These are phyloP conservation scores for Colletotrichum cuscutae DNA, from an alignment of 2,329 filamentous ascomycete species.

Conservation along the genomic window DNA sequence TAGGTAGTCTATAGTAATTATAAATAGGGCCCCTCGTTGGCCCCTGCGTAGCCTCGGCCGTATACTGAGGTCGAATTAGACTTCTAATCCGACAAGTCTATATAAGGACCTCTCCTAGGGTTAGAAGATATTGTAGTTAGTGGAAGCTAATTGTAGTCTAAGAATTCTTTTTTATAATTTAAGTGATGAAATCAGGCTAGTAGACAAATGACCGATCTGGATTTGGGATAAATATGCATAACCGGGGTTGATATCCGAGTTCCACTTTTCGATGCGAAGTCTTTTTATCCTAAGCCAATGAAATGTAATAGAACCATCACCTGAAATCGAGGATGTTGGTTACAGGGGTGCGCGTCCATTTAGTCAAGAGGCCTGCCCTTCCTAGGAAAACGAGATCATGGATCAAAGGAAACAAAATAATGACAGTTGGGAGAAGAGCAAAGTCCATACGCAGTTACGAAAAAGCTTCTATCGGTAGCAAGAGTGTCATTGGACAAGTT, in stretches of 20 bases:
- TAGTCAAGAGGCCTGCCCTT: background rate
- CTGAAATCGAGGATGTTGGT: background rate
- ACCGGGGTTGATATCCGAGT: background rate
- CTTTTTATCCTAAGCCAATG: background rate
- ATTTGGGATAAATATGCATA: background rate
- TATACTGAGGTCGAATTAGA: too few species aligned
- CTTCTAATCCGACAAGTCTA: too few species aligned
- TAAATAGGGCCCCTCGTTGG: too few species aligned
- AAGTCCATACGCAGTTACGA: too few species aligned
- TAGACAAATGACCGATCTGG: background rate
- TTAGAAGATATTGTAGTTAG: background rate
- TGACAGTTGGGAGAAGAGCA: too few species aligned
- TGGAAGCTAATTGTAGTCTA: background rate
- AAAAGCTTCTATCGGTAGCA: too few species aligned
- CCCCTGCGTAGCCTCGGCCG: too few species aligned
- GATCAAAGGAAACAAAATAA: background rate
- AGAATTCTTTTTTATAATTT: background rate
- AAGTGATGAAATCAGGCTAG: background rate
- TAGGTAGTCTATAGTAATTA: too few species aligned
- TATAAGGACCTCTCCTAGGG: background rate
- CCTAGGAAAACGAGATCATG: background rate
- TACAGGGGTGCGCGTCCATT: background rate
- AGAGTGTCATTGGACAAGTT: background rate
- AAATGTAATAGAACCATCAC: background rate
- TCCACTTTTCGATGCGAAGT: background rate